Percentiles rank a stretch among this genome's conserved stretches.
Evolutionary conservation across 2,329 filamentous ascomycete genomes (phyloP).

Genomic region (Calonectria hongkongensis): DNA sequence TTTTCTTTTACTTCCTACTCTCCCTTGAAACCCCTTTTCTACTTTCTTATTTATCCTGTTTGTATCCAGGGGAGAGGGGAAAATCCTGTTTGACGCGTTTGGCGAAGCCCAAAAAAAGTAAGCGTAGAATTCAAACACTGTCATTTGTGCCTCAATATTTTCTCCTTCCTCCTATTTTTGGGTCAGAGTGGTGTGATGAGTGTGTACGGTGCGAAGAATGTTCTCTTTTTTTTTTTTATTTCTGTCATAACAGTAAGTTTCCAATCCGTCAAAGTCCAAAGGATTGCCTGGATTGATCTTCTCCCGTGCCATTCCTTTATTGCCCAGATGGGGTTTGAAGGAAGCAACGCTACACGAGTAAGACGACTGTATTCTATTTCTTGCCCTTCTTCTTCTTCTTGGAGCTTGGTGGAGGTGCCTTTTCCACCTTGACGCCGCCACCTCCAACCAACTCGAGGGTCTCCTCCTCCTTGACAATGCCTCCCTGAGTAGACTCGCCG

Average conservation of each 20-base stretch:
- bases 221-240: background rate
- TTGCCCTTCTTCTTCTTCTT: constrained; percentile 73
- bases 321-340: background rate
- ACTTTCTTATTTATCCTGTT: constrained; percentile 39
- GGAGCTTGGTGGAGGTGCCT: constrained; percentile 65
- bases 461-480: constrained; percentile 84
- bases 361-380: constrained; percentile 62
- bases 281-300: background rate
- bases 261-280: background rate
- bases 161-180: too few species aligned
- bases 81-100: constrained; percentile 29
- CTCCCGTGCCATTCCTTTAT: background rate
- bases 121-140: constrained; percentile 50
- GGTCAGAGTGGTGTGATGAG: background rate
- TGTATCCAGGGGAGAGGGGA: constrained; percentile 26
- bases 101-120: constrained; percentile 50
- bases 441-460: constrained; percentile 78
- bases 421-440: constrained; percentile 79
- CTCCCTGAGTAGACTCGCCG: constrained; percentile 88
- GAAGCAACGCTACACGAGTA: background rate
- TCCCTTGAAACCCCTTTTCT: constrained; percentile 44
- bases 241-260: background rate
- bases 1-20: constrained; percentile 43
- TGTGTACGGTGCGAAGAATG: background rate
- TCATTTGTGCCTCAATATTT: constrained; percentile 22